Percentiles rank a stretch among this genome's conserved stretches.
Evolutionary conservation across 2,329 filamentous ascomycete species (phyloP).

Genomic region (Cercospora sojina): DNA sequence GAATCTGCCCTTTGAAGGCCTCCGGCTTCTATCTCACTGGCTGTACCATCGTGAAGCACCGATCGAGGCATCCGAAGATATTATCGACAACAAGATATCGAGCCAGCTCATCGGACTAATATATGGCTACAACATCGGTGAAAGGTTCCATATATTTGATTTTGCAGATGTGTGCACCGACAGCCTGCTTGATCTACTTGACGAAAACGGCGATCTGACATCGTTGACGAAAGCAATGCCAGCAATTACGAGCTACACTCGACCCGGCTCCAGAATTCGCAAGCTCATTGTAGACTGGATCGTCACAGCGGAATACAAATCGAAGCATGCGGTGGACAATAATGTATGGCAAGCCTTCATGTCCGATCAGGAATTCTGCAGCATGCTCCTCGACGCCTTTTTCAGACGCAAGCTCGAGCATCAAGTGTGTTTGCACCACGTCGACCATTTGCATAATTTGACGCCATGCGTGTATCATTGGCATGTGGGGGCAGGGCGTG

Average conservation of each 20-base stretch:
- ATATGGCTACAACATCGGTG: not conserved
- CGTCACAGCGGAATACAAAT: not conserved
- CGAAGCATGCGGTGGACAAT: not conserved
- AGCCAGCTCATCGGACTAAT: not conserved
- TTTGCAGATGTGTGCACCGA: not conserved
- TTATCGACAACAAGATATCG: not conserved
- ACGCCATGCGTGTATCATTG: slow-evolving; percentile 4
- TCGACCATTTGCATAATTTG: not conserved
- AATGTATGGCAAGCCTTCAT: not conserved
- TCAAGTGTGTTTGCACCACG: not conserved
- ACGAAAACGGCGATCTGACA: not conserved
- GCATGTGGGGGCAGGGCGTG: not conserved
- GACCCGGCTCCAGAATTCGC: not conserved
- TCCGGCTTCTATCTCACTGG: not conserved
- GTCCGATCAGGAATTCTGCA: not conserved
- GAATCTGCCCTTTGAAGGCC: not conserved
- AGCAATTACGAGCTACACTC: not conserved
- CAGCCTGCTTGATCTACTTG: not conserved
- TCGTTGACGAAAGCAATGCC: not conserved
- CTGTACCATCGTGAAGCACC: not conserved
- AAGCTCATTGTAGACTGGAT: slow-evolving; percentile 2
- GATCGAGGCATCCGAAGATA: not conserved
- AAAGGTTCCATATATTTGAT: not conserved
- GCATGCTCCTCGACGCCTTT: slow-evolving; percentile 1
- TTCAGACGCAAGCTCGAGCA: slow-evolving; percentile 7